Conservation (phyloP, 768 basidiomycete genomes). For the Hypsizygus marmoreus region DNA sequence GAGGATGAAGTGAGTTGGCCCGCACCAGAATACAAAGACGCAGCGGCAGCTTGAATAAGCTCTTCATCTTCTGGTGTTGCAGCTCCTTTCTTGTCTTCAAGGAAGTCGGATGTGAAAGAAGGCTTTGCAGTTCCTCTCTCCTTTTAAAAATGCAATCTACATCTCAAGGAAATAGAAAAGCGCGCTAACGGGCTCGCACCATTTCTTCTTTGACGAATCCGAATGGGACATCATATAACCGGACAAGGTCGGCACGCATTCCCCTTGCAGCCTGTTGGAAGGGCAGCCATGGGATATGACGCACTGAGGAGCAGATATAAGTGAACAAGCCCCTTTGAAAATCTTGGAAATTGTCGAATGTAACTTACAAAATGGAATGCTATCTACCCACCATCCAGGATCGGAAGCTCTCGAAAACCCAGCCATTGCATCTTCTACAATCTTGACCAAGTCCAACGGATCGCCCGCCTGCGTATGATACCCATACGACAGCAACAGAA, state of each 20-base stretch:
- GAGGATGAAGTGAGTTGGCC: too few relatives aligned
- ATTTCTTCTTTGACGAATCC: conserved; percentile 31
- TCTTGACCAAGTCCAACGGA: conserved; percentile 27
- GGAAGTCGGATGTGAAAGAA: too few relatives aligned
- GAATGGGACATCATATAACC: conserved; percentile 31
- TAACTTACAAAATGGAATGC: conserved; percentile 26
- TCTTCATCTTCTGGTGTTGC: too few relatives aligned
- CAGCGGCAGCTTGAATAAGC: too few relatives aligned
- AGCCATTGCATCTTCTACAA: conserved; percentile 35
- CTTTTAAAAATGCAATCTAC: too few relatives aligned
- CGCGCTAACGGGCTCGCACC: too few relatives aligned
- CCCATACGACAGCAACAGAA: conserved; percentile 26
- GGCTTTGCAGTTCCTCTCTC: too few relatives aligned
- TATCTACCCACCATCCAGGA: conserved; percentile 34
- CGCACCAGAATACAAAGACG: too few relatives aligned
- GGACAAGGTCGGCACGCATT: conserved; percentile 27
- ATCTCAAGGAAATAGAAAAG: too few relatives aligned
- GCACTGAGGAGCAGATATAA: conserved; percentile 23
- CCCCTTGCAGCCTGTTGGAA: conserved; percentile 25
- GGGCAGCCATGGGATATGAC: conserved; percentile 35
- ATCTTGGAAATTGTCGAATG: too few relatives aligned
- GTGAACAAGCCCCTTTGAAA: too few relatives aligned
- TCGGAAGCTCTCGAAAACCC: conserved; percentile 34
- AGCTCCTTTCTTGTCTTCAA: too few relatives aligned
- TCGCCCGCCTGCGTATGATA: conserved; percentile 19